Conservation (phyloP, 805 yeast genomes). For the Sugiyamaella valdiviana region DNA sequence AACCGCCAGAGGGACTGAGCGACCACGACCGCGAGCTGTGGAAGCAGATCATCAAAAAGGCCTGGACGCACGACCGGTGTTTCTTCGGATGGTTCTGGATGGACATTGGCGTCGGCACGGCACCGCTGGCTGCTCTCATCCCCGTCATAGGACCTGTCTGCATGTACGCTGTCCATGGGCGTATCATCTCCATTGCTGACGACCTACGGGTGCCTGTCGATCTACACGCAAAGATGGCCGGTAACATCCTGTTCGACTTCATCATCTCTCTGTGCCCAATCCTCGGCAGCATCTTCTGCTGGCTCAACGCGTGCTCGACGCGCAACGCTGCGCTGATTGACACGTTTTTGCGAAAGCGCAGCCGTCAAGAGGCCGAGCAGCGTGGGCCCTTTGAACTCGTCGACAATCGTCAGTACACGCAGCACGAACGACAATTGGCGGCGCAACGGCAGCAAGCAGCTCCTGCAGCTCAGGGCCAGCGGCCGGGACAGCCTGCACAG, state of each 20-base stretch:
- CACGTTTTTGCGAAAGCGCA: constrained; percentile 33
- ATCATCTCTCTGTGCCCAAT: constrained; percentile 72
- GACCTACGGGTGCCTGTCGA: constrained; percentile 52
- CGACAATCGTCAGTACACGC: constrained; percentile 1
- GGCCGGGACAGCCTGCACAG: background rate
- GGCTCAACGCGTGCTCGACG: constrained; percentile 83
- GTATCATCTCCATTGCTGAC: constrained; percentile 57
- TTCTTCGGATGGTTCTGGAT: constrained; percentile 63
- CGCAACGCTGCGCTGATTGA: constrained; percentile 81
- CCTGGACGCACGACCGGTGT: constrained; percentile 85
- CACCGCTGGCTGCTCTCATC: constrained; percentile 61
- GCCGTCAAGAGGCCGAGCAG: constrained; percentile 15
- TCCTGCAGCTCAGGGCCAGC: background rate
- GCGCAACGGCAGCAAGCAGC: constrained; percentile 1
- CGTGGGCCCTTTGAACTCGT: constrained; percentile 17
- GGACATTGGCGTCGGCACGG: constrained; percentile 73
- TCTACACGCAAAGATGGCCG: constrained; percentile 62
- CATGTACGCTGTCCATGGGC: constrained; percentile 73
- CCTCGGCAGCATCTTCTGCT: constrained; percentile 67
- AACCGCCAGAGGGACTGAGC: constrained; percentile 52
- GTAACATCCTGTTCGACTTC: constrained; percentile 69
- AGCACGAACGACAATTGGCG: constrained; percentile 2
- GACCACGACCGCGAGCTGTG: constrained; percentile 59
- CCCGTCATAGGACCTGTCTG: constrained; percentile 82
- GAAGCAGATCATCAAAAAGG: constrained; percentile 66